These are phyloP conservation scores for Patellifolia procumbens DNA, from an alignment of 179 eudicot species.

Conservation along the genomic window DNA sequence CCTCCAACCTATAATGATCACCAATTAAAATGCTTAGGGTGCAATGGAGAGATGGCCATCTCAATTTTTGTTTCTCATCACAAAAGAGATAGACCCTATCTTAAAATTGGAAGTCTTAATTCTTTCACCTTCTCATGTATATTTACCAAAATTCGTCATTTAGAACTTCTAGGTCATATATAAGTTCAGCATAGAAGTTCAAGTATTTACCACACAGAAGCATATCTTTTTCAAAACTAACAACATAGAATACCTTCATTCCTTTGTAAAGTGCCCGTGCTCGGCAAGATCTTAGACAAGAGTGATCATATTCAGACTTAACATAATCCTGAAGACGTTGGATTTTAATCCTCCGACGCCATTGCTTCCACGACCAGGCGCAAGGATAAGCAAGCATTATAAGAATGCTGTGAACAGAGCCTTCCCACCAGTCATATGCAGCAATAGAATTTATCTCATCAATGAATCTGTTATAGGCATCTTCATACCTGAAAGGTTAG, in stretches of 20 bases:
- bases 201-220: not conserved
- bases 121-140: not conserved
- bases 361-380: slow-evolving; percentile 95
- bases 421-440: slow-evolving; percentile 98
- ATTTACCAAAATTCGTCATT: not conserved
- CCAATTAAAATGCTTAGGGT: not conserved
- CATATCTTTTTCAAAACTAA: not conserved
- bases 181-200: not conserved
- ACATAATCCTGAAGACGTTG: slow-evolving; percentile 85
- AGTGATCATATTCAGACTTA: slow-evolving; percentile 87
- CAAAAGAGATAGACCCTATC: not conserved
- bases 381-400: slow-evolving; percentile 85
- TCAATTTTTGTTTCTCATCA: not conserved
- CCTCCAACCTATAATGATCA: slow-evolving; percentile 73
- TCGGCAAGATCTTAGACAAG: slow-evolving; percentile 84
- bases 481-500: slow-evolving; percentile 67
- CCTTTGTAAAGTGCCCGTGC: slow-evolving; percentile 92
- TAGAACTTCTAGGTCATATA: not conserved
- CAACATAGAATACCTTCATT: slow-evolving; percentile 64
- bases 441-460: slow-evolving; percentile 85
- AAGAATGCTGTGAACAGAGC: slow-evolving; percentile 84
- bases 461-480: slow-evolving; percentile 82
- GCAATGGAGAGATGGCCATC: not conserved
- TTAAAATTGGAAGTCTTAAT: not conserved
- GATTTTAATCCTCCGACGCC: slow-evolving; percentile 80